Base-by-base conservation (phyloP, 1,284 basidiomycete species). In the Apiotrichum akiyoshidainum region DNA sequence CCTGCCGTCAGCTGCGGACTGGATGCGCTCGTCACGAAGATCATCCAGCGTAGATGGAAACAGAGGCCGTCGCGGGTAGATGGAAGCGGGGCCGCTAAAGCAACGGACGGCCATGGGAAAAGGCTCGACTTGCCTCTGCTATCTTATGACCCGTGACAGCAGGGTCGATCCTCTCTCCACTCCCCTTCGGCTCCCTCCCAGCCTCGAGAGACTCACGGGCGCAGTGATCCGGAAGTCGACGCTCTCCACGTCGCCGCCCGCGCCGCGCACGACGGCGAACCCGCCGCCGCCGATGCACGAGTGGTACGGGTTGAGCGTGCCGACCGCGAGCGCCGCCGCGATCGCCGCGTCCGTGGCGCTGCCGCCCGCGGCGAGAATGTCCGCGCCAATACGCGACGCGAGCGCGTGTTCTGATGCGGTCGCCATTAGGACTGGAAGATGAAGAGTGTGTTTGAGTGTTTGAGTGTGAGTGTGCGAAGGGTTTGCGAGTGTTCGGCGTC, bases 261-360 rank as follows among this genome's bases (percentile, higher is more conserved):
- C 19, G 2, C 45, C 57, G 19, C 66, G 52, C 1, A 74, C 53
- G 21, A 74, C 48, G 5, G 67, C 72, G 45, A 74, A 74, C 16
- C 72, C 72, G 5, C 69, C 70, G 0, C 72, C 72, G 16, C 72
- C 72, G 12, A 74, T 54, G 46, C 69, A 71, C 7, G 61, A 84
- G 64, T 84, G 81, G 7, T 83, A 83, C 35, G 84, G 76, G 66
- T 81, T 79, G 17, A 76, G 72, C 44, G 80, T 79, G n/a, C 81
- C 80, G 12, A 80, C 70, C 4, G 82, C 81, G 31, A 84, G 65
- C 3, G 74, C 55, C 10, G 70, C 67, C 6, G 82, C 79, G 33
- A 72, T 65, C 5, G 68, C 61, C 0, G 70, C 69, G 60, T 74
- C 72, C 21, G 60, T 64, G 5, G 72, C 72, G 42, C 65, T 69